Percentiles rank a stretch among this genome's conserved stretches.
phyloP scores from a whole-genome alignment of 345 rosid genomes.

The Populus nigra region DNA sequence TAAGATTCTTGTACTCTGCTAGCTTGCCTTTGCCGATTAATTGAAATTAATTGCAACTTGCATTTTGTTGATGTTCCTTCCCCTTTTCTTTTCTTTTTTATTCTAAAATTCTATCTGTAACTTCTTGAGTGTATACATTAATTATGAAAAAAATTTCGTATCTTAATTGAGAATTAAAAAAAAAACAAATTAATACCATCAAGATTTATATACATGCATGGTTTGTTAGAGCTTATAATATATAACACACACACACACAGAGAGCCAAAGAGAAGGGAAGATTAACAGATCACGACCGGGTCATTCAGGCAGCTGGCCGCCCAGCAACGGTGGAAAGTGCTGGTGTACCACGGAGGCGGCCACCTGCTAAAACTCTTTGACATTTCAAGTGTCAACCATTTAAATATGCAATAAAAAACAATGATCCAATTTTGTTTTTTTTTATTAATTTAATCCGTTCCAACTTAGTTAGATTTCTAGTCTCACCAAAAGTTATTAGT shows the following conservation, averaged over 20 bases:
- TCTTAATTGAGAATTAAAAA: background rate
- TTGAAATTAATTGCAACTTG: constrained; percentile 14
- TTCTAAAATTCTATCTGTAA: background rate
- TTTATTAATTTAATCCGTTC: background rate
- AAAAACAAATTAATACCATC: too few species aligned
- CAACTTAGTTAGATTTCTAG: constrained; percentile 1
- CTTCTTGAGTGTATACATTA: background rate
- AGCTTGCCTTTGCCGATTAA: constrained; percentile 33
- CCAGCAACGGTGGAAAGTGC: constrained; percentile 3
- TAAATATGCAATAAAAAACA: background rate
- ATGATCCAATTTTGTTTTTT: background rate
- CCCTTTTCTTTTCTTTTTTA: background rate
- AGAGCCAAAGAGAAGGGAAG: background rate
- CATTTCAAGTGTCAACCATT: background rate
- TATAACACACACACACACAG: too few species aligned
- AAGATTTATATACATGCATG: too few species aligned
- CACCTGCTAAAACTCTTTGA: background rate
- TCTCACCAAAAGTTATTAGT: constrained; percentile 11
- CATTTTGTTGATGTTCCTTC: background rate
- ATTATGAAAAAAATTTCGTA: background rate
- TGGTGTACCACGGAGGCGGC: too few species aligned
- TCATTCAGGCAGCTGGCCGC: constrained; percentile 17
- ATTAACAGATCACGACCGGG: background rate
- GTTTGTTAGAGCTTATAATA: too few species aligned
- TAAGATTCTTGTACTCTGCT: background rate